Evolutionary conservation across 2,329 filamentous ascomycete genomes (phyloP).

Genomic region (Gaeumannomyces tritici): DNA sequence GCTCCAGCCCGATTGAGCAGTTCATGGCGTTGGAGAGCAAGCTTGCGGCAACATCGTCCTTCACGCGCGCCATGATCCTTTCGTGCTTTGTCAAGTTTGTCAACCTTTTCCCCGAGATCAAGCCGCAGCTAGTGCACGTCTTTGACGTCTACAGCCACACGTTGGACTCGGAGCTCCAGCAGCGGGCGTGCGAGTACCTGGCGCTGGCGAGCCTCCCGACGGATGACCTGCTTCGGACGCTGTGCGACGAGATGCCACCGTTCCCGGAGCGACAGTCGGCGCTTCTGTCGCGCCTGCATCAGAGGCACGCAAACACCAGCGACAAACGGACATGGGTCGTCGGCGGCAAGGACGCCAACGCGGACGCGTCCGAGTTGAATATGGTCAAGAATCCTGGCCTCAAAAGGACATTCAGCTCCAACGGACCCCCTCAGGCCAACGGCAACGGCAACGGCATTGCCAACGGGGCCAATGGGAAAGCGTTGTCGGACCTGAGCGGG

Average conservation of each 20-base stretch:
- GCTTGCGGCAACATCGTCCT: conserved; percentile 78
- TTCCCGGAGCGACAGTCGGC: conserved; percentile 94
- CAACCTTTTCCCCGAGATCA: conserved; percentile 97
- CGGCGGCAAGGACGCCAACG: conserved; percentile 90
- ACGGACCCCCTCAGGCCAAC: conserved; percentile 30
- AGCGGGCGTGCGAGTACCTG: conserved; percentile 91
- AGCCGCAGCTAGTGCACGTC: conserved; percentile 82
- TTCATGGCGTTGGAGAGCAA: conserved; percentile 88
- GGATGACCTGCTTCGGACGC: conserved; percentile 83
- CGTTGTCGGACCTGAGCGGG: conserved; percentile 60
- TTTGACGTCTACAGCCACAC: conserved; percentile 92
- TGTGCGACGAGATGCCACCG: conserved; percentile 97
- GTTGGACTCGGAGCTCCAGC: conserved; percentile 88
- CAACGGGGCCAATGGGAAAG: conserved; percentile 37
- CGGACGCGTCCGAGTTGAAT: conserved; percentile 67
- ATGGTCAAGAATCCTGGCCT: conserved; percentile 74
- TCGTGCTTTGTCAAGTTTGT: conserved; percentile 97
- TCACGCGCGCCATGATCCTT: conserved; percentile 85
- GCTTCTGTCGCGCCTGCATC: conserved; percentile 81
- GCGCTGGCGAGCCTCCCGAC: conserved; percentile 75
- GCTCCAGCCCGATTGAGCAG: conserved; percentile 94
- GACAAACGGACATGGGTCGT: conserved; percentile 97
- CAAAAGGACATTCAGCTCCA: conserved; percentile 73
- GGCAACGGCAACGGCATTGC: conserved; percentile 29
- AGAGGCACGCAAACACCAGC: conserved; percentile 85